Evolutionary conservation across 2,329 filamentous ascomycete genomes (phyloP), one percentile per base, ranked within the genome.

Genomic region (Hymenoscyphus fraxineus): DNA sequence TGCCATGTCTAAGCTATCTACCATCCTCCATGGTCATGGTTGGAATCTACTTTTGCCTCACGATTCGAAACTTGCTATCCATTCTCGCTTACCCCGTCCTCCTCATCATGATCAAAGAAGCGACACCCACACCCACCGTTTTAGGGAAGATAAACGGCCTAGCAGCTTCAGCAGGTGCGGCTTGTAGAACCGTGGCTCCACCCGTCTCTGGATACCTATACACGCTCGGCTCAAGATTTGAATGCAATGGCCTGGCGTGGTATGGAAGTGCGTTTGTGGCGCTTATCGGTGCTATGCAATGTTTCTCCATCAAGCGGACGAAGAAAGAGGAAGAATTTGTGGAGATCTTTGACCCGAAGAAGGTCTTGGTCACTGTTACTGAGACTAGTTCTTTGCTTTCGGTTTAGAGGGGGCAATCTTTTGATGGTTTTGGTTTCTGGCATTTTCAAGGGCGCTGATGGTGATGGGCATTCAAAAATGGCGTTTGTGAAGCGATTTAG

Each of bases 61-160:
- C 70, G 5, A 65, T 89, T 47, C 82, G 86, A 61, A 88, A 88
- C 70, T 71, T 88, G 15, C 78, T 88, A 44, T 83, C 83, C 57
- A 88, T 89, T 70, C 80, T 87, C 62, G 78, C 88, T 9, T 89
- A 88, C 71, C 87, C 87, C 2, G 79, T 88, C 5, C 80, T 89
- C 44, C 79, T 90, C 56, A 89, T 90, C 69, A 78, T 89, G 39
- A 83, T 90, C 79, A 89, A 89, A 76, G 85, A 89, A 71, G 85
- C 85, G 1, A 87, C 85, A 0, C 85, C 86, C 1, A 81, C 79
- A 39, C 77, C 80, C 6, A 78, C 78, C 54, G 81, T 86, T 6
- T 78, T 89, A 47, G 87, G 87, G 60, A 86, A 82, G 70, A 83
- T 90, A 70, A 90, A 90, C 66, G 87, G 87, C 4, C 75, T 89